Evolutionary conservation across 352 stramenopile species (phyloP).

Genomic region (Pythium phragmitis): DNA sequence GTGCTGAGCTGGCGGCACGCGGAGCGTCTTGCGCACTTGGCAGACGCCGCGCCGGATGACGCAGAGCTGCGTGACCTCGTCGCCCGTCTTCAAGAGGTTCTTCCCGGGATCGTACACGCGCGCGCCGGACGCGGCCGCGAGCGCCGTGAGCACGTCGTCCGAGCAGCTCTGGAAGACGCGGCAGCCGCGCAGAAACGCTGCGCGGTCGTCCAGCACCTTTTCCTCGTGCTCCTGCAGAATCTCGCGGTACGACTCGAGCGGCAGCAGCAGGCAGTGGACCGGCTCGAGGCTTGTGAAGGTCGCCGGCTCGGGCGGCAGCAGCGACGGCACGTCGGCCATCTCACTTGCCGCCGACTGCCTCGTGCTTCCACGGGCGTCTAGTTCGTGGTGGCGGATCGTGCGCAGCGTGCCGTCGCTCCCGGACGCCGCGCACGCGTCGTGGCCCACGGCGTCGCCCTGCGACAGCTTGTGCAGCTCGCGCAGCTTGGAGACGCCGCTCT

Average conservation of each 20-base stretch:
- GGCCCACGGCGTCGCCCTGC: constrained; percentile 56
- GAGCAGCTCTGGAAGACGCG: constrained; percentile 62
- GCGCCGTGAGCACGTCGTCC: constrained; percentile 44
- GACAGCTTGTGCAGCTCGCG: constrained; percentile 57
- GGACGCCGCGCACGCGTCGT: constrained; percentile 40
- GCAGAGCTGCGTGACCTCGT: constrained; percentile 62
- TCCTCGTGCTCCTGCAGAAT: constrained; percentile 53
- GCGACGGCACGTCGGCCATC: background rate
- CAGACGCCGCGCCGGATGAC: constrained; percentile 71
- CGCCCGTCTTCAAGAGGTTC: constrained; percentile 48
- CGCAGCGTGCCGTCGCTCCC: constrained; percentile 37
- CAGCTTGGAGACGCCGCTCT: constrained; percentile 39
- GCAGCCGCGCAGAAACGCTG: constrained; percentile 55
- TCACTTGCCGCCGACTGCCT: background rate
- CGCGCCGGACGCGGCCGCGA: constrained; percentile 47
- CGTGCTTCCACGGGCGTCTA: no score
- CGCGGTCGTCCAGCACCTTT: constrained; percentile 42
- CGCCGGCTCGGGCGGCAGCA: constrained; percentile 34
- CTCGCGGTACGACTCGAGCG: constrained; percentile 43
- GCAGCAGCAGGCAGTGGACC: constrained; percentile 53
- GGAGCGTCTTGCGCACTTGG: constrained; percentile 61
- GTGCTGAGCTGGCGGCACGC: constrained; percentile 20
- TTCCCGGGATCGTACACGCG: constrained; percentile 55
- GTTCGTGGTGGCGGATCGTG: constrained; percentile 14
- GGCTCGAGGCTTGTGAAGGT: constrained; percentile 56